Evolutionary conservation across 1,139 yeast genomes (phyloP).

Genomic region (Saccharomycopsis phalli): DNA sequence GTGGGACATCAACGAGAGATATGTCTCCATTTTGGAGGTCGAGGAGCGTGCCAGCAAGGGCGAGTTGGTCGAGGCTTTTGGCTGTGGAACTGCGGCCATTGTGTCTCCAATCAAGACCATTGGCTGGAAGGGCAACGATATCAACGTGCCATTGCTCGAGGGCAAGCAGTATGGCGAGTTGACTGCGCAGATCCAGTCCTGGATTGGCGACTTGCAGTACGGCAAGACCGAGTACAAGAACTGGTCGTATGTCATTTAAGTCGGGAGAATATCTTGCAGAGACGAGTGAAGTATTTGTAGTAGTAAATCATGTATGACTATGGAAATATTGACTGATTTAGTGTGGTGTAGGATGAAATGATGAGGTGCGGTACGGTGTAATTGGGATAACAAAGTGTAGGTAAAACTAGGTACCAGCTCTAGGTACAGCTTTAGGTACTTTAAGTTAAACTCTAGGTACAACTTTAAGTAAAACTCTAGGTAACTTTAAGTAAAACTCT

Average conservation of each 20-base stretch:
- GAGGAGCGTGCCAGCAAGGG: conserved; percentile 69
- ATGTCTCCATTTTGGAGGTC: conserved; percentile 73
- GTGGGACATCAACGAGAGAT: conserved; percentile 79
- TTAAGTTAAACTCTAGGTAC: too few species aligned
- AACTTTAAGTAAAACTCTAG: too few species aligned
- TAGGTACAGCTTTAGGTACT: too few species aligned
- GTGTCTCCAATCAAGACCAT: conserved; percentile 88
- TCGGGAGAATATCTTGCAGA: neutral
- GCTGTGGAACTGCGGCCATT: conserved; percentile 96
- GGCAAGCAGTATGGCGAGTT: conserved; percentile 76
- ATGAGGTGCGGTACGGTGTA: too few species aligned
- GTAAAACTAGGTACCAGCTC: too few species aligned
- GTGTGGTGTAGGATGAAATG: too few species aligned
- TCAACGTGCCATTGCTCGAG: conserved; percentile 64
- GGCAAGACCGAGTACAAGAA: conserved; percentile 57
- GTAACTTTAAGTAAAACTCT: too few species aligned
- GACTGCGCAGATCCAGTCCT: conserved; percentile 63
- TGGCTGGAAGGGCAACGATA: conserved; percentile 66
- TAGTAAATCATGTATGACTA: too few species aligned
- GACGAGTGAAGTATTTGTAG: too few species aligned
- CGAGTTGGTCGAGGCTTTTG: conserved; percentile 87
- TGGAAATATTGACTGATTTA: too few species aligned
- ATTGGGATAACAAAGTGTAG: too few species aligned
- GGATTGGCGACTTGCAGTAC: conserved; percentile 88
- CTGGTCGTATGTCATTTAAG: conserved; percentile 30